Evolutionary conservation across 1,284 basidiomycete species (phyloP).

Genomic region (Coniferiporia weirii): DNA sequence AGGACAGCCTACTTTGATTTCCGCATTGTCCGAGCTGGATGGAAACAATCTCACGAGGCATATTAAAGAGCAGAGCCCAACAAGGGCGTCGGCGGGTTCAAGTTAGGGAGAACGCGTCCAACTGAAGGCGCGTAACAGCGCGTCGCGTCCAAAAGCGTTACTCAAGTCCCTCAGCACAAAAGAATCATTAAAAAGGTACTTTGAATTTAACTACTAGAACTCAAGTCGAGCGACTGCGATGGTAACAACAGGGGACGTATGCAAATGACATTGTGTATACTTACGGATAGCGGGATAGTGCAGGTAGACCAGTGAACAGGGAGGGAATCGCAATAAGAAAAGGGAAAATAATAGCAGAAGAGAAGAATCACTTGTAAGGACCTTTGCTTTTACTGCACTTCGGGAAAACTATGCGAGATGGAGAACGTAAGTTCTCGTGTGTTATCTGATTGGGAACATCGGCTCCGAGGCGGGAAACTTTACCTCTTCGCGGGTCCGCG

Average conservation of each 20-base stretch:
- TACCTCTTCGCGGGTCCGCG: slow-evolving; percentile 20
- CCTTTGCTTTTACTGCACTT: no score
- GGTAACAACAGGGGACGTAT: slow-evolving; percentile 15
- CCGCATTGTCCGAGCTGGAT: slow-evolving; percentile 93
- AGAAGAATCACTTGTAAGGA: not conserved
- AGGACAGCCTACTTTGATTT: slow-evolving; percentile 70
- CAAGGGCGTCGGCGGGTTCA: not conserved
- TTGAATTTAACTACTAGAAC: slow-evolving; percentile 5
- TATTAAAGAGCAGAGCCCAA: slow-evolving; percentile 26
- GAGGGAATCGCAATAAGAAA: not conserved
- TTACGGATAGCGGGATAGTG: slow-evolving; percentile 1
- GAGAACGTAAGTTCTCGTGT: no score
- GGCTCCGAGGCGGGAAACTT: not conserved
- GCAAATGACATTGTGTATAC: slow-evolving; percentile 10
- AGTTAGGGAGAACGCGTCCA: not conserved
- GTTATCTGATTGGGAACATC: not conserved
- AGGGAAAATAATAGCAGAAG: not conserved
- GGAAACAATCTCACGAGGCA: slow-evolving; percentile 87
- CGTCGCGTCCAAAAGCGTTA: slow-evolving; percentile 9
- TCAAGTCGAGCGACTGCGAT: slow-evolving; percentile 11
- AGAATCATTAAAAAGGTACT: not conserved
- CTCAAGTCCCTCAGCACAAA: not conserved
- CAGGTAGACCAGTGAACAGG: not conserved
- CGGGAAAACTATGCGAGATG: no score
- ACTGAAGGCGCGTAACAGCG: slow-evolving; percentile 17